phyloP scores from a whole-genome alignment of 1,284 basidiomycete genomes.

The Ceratorhiza oryzae-sativae region DNA sequence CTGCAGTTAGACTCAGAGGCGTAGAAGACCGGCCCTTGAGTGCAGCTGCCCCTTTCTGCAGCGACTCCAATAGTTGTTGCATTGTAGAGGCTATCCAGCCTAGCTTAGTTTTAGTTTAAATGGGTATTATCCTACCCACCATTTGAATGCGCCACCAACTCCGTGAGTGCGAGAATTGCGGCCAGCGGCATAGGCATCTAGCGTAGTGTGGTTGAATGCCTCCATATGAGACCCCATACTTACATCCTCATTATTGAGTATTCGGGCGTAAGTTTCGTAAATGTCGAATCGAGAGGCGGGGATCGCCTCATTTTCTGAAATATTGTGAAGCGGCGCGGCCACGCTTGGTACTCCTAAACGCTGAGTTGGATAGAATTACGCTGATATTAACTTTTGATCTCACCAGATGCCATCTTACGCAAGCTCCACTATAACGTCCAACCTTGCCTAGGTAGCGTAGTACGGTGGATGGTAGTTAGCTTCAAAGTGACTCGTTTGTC shows the following conservation, averaged over 20 bases:
- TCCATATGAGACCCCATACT: background rate
- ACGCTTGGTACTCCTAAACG: background rate
- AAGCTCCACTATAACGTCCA: too few relatives aligned
- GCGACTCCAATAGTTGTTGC: conserved; percentile 85
- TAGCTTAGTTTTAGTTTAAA: conserved; percentile 44
- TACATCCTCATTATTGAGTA: conserved; percentile 9
- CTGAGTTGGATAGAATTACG: background rate
- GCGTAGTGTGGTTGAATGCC: conserved; percentile 19
- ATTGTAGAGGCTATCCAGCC: conserved; percentile 74
- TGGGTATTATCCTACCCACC: conserved; percentile 56
- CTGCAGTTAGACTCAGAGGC: conserved; percentile 86
- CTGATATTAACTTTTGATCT: background rate
- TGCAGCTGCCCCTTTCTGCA: conserved; percentile 75
- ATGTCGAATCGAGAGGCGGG: conserved; percentile 26
- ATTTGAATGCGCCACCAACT: conserved; percentile 75
- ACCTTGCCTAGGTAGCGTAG: too few relatives aligned
- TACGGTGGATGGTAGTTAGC: background rate
- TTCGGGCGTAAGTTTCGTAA: conserved; percentile 41
- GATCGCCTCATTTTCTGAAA: conserved; percentile 4
- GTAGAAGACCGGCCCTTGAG: conserved; percentile 73
- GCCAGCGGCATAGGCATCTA: conserved; percentile 87
- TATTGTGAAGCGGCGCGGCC: conserved; percentile 3
- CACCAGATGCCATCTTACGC: background rate
- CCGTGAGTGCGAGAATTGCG: conserved; percentile 81
- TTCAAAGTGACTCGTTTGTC: background rate